A percentile compares a stretch with the other conserved stretches of the same genome.
phyloP scores from a whole-genome alignment of 192 early-diverging fungal species.

The Gryganskiella cystojenkinii region DNA sequence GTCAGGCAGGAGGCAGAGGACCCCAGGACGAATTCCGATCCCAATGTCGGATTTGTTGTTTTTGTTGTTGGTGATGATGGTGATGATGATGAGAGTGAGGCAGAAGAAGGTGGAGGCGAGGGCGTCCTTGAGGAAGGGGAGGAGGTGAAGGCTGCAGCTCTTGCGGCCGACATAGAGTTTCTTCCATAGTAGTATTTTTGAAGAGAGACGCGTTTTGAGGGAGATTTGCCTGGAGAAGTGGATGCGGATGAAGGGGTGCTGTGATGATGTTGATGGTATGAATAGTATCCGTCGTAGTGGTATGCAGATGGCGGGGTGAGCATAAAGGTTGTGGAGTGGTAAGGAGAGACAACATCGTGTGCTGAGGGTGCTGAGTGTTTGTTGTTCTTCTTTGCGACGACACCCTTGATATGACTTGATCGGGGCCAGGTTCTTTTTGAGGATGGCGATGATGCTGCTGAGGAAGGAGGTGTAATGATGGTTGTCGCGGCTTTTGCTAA shows the following conservation, averaged over 20 bases:
- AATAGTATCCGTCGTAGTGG: slow-evolving; percentile 6
- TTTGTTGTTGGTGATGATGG: background rate
- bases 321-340: slow-evolving; percentile 47
- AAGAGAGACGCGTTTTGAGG: slow-evolving; percentile 43
- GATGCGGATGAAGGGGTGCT: background rate
- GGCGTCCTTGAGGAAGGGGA: slow-evolving; percentile 31
- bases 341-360: slow-evolving; percentile 45
- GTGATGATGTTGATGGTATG: background rate
- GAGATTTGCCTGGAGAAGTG: slow-evolving; percentile 24
- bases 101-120: slow-evolving; percentile 19
- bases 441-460: background rate
- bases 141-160: background rate
- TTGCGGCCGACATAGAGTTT: slow-evolving; percentile 24
- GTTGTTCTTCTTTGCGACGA: slow-evolving; percentile 26
- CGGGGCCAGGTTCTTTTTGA: slow-evolving; percentile 40
- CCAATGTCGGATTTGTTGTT: too few species aligned
- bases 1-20: too few species aligned
- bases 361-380: slow-evolving; percentile 13
- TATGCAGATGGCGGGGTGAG: slow-evolving; percentile 47
- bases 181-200: slow-evolving; percentile 52
- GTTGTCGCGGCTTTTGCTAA: too few species aligned
- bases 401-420: slow-evolving; percentile 36
- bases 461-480: too few species aligned
- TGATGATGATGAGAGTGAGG: background rate
- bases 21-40: too few species aligned